These are phyloP conservation scores for Laetiporus sulphureus DNA, from an alignment of 1,284 basidiomycete genomes.

Conservation along the genomic window DNA sequence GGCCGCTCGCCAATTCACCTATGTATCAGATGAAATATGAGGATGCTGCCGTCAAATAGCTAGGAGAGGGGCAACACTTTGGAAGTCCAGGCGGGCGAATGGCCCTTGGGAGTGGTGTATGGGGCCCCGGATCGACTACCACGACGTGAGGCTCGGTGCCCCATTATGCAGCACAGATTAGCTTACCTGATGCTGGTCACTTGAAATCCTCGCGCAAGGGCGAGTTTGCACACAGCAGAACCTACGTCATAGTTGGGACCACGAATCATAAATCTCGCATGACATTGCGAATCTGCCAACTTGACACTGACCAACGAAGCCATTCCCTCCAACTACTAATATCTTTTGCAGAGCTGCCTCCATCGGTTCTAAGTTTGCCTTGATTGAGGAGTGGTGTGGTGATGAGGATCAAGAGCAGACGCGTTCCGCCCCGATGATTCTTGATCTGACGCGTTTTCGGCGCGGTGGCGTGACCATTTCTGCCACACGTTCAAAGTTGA, in stretches of 20 bases:
- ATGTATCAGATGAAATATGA: slow-evolving; percentile 10
- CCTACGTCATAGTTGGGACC: slow-evolving; percentile 40
- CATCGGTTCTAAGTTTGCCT: slow-evolving; percentile 16
- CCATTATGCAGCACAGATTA: slow-evolving; percentile 1
- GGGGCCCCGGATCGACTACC: slow-evolving; percentile 80
- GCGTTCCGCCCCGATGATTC: no score
- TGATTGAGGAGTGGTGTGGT: not conserved
- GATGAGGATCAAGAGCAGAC: no score
- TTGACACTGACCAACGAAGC: slow-evolving; percentile 77
- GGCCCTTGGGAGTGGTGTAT: slow-evolving; percentile 84
- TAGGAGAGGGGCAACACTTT: slow-evolving; percentile 39
- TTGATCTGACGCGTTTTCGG: no score
- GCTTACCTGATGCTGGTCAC: slow-evolving; percentile 85
- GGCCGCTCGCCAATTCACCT: slow-evolving; percentile 82
- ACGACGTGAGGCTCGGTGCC: not conserved
- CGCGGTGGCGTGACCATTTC: no score
- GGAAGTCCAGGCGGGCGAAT: slow-evolving; percentile 80
- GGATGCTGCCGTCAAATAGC: slow-evolving; percentile 2
- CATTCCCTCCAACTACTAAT: slow-evolving; percentile 91
- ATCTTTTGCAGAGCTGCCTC: slow-evolving; percentile 46
- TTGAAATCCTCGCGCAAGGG: slow-evolving; percentile 76
- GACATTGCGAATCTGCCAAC: no score
- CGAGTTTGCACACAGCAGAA: slow-evolving; percentile 86
- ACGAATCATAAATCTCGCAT: not conserved
- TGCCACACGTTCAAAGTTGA: no score